Conservation (phyloP, 2,329 filamentous ascomycete genomes). For the Aspergillus puulaauensis region DNA sequence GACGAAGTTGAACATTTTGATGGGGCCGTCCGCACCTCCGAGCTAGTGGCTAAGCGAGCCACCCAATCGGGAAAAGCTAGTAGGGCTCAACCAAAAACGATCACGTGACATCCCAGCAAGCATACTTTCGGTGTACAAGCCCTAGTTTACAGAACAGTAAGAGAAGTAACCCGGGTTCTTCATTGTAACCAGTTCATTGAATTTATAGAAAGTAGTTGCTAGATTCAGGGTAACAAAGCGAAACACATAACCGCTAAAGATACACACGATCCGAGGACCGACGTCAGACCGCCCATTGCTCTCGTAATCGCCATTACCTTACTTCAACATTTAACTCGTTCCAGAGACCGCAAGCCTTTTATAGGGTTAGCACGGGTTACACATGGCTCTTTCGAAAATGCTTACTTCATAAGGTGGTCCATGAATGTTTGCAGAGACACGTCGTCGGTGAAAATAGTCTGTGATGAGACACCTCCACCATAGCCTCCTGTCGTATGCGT, state of each 20-base stretch:
- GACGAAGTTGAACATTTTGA: conserved; percentile 19
- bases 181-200: conserved; percentile 27
- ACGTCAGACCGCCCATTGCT: conserved; percentile 32
- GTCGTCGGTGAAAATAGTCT: conserved; percentile 99
- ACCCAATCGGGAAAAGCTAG: conserved; percentile 15
- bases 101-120: conserved; percentile 19
- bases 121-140: not conserved
- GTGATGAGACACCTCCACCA: conserved; percentile 83
- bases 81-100: conserved; percentile 23
- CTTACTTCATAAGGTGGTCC: conserved; percentile 99
- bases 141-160: not conserved
- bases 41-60: conserved; percentile 32
- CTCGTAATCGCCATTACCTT: conserved; percentile 32
- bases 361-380: conserved; percentile 24
- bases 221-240: conserved; percentile 26
- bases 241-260: conserved; percentile 42
- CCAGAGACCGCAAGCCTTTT: conserved; percentile 51
- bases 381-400: conserved; percentile 17
- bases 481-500: conserved; percentile 93
- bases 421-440: conserved; percentile 98
- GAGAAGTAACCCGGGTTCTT: not conserved
- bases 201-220: conserved; percentile 28
- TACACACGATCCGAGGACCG: conserved; percentile 38
- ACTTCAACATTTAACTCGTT: conserved; percentile 43
- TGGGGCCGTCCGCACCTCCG: conserved; percentile 19